These are phyloP conservation scores for Pichia cabralensis DNA, from an alignment of 805 yeast genomes.

Conservation along the genomic window DNA sequence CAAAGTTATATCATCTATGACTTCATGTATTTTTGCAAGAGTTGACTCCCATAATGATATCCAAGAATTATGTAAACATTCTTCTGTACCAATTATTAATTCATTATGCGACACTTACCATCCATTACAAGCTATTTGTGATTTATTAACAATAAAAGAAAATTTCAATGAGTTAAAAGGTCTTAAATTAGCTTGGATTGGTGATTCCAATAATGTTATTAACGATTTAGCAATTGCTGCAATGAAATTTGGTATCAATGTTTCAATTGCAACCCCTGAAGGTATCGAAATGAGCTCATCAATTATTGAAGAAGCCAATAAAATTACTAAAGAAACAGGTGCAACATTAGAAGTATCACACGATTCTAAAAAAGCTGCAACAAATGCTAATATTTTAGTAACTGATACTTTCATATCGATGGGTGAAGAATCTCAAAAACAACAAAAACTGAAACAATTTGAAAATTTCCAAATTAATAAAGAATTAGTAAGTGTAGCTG, in stretches of 20 bases:
- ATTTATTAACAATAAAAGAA: constrained; percentile 78
- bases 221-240: constrained; percentile 89
- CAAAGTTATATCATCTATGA: constrained; percentile 87
- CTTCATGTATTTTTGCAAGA: constrained; percentile 94
- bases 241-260: constrained; percentile 72
- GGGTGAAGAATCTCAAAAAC: constrained; percentile 88
- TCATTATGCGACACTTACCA: constrained; percentile 89
- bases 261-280: constrained; percentile 76
- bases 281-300: constrained; percentile 52
- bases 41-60: constrained; percentile 82
- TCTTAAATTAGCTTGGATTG: constrained; percentile 87
- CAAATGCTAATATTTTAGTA: constrained; percentile 70
- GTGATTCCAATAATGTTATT: constrained; percentile 92
- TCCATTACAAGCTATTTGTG: constrained; percentile 93
- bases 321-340: constrained; percentile 41
- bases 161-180: constrained; percentile 48
- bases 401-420: constrained; percentile 97
- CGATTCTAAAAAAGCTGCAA: constrained; percentile 68
- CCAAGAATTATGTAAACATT: constrained; percentile 62
- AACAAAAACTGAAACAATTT: constrained; percentile 65
- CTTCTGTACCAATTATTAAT: constrained; percentile 85
- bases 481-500: constrained; percentile 54
- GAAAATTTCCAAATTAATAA: constrained; percentile 76
- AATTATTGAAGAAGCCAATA: constrained; percentile 44
- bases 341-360: constrained; percentile 49